Evolutionary conservation across 805 yeast genomes (phyloP).

Genomic region (Saccharomycopsis vini): DNA sequence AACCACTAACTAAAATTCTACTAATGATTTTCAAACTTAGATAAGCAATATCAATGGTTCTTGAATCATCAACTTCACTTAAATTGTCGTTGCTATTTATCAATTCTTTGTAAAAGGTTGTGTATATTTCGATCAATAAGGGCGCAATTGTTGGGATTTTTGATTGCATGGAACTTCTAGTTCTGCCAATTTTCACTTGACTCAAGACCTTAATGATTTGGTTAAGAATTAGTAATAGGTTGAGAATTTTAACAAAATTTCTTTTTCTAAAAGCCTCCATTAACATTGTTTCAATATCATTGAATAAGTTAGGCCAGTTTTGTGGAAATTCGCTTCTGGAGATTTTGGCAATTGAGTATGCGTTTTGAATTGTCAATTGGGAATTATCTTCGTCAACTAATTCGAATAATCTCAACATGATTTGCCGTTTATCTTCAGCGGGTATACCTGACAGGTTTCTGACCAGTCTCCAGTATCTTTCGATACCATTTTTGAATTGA

Average conservation of each 20-base stretch:
- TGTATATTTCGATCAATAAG: conserved; percentile 50
- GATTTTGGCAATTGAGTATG: conserved; percentile 71
- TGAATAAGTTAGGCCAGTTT: conserved; percentile 80
- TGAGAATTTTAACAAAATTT: conserved; percentile 48
- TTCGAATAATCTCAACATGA: conserved; percentile 43
- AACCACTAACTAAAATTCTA: conserved; percentile 68
- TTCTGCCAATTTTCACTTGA: conserved; percentile 73
- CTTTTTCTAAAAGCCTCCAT: conserved; percentile 32
- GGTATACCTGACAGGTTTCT: conserved; percentile 31
- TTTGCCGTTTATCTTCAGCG: conserved; percentile 57
- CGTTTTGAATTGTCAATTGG: conserved; percentile 73
- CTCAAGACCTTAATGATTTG: conserved; percentile 71
- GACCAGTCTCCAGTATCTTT: conserved; percentile 62
- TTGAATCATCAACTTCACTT: background rate
- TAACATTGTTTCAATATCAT: conserved; percentile 39
- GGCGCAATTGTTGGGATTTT: conserved; percentile 59
- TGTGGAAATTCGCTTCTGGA: conserved; percentile 78
- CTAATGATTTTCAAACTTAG: conserved; percentile 66
- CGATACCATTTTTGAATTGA: conserved; percentile 81
- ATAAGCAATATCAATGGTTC: conserved; percentile 67
- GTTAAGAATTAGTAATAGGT: conserved; percentile 57
- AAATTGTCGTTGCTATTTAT: conserved; percentile 22
- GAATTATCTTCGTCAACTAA: conserved; percentile 60
- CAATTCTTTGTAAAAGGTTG: conserved; percentile 57
- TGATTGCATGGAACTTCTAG: conserved; percentile 67